Conservation (phyloP, 805 yeast genomes). For the Candida rishiriensis region DNA sequence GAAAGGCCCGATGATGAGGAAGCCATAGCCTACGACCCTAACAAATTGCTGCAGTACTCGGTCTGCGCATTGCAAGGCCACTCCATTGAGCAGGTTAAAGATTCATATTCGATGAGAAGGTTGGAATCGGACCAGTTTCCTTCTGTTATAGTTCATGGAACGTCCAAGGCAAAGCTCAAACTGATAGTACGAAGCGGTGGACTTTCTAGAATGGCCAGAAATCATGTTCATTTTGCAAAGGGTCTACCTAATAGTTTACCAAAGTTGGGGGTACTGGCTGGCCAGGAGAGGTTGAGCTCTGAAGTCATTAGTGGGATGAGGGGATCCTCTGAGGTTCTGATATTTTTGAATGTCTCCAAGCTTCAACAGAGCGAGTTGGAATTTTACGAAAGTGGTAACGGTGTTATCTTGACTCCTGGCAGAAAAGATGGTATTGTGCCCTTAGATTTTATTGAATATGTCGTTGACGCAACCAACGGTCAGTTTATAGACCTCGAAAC, state of each 20-base stretch:
- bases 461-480: slow-evolving; percentile 14
- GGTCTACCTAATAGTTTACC: slow-evolving; percentile 37
- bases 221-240: slow-evolving; percentile 82
- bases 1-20: slow-evolving; percentile 17
- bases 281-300: slow-evolving; percentile 17
- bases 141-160: slow-evolving; percentile 70
- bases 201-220: slow-evolving; percentile 64
- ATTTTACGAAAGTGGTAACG: slow-evolving; percentile 64
- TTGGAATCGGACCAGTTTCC: slow-evolving; percentile 40
- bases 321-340: slow-evolving; percentile 46
- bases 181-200: slow-evolving; percentile 51
- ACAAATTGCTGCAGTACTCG: slow-evolving; percentile 10
- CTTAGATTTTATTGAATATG: slow-evolving; percentile 35
- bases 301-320: slow-evolving; percentile 73
- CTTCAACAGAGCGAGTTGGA: slow-evolving; percentile 40
- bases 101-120: slow-evolving; percentile 27
- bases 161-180: slow-evolving; percentile 45
- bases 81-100: slow-evolving; percentile 46
- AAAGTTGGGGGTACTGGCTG: background rate
- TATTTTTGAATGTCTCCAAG: slow-evolving; percentile 55
- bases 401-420: slow-evolving; percentile 69
- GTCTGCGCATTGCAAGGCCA: slow-evolving; percentile 97
- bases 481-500: no score
- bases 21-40: slow-evolving; percentile 1
- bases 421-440: slow-evolving; percentile 49